Evolutionary conservation across 805 yeast genomes (phyloP), one percentile per base, ranked within the genome.

Genomic region (Diddensiella caesifluorescens): DNA sequence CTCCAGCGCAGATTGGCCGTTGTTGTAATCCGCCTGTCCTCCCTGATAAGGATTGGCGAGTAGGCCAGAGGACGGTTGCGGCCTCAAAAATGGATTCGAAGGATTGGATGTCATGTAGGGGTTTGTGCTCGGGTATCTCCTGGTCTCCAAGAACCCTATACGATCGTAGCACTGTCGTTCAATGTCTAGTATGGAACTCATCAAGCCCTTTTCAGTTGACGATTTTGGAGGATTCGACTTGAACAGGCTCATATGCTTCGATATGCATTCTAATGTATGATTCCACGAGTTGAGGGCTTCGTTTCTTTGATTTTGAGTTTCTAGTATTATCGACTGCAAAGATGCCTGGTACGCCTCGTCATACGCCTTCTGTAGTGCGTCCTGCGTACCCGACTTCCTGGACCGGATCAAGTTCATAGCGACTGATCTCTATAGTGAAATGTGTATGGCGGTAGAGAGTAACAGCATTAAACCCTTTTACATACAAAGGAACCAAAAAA

Each of bases 281-380:
- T 59, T 56, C 71, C 71, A 66, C 21, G 61, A 47, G 20, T 48
- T 53, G 15, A 67, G 54, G 16, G 69, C 63, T 18, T 54, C 55
- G 16, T 48, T 55, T 42, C 53, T 56, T 38, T 62, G 60, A 38
- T 61, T 60, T 45, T 60, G 61, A 21, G 66, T 57, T 44, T 64
- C 69, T 28, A 61, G 56, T 23, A 63, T 57, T 28, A 65, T 62
- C 32, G 68, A 58, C 48, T 66, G 66, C 22, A 67, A 54, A n/a
- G 67, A 61, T 26, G 56, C 47, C 50, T 62, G 61, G 50, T 67
- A 64, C n/a, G 70, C 67, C 22, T 65, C 69, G 41, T 67, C 66
- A 51, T 66, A 67, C 18, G 62, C 51, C 30, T 51, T 47, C 45
- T 67, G 69, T 25, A 66, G 61, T 12, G 48, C 42, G 22, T 41